A percentile compares a stretch with the other conserved stretches of the same genome.
Conservation (phyloP, 2,329 filamentous ascomycete species). For the Fusarium neocosmosporiellum region DNA sequence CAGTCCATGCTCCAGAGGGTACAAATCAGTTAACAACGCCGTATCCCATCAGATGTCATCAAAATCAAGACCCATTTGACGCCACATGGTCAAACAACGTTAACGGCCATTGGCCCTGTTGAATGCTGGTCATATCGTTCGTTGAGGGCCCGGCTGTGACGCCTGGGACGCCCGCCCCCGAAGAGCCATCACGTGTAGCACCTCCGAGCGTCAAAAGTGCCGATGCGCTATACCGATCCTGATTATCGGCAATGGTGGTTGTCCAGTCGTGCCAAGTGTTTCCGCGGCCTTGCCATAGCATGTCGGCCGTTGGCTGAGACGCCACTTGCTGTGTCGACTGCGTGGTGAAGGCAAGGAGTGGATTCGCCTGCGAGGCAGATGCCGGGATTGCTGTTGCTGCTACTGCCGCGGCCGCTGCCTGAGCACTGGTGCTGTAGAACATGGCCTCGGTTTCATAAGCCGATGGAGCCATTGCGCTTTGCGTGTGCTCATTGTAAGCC, state of each 20-base stretch:
- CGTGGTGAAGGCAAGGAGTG: conserved; percentile 54
- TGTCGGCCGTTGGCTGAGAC: conserved; percentile 41
- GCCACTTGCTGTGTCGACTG: conserved; percentile 52
- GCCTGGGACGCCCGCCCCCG: conserved; percentile 28
- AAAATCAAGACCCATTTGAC: conserved; percentile 40
- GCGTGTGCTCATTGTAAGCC: conserved; percentile 45
- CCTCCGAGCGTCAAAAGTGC: conserved; percentile 60
- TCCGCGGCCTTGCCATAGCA: conserved; percentile 50
- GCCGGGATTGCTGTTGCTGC: conserved; percentile 37
- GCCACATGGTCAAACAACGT: conserved; percentile 46
- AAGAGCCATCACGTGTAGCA: conserved; percentile 34
- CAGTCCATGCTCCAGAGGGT: conserved; percentile 27
- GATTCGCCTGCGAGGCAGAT: conserved; percentile 47
- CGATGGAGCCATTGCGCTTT: conserved; percentile 33
- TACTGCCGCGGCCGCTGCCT: conserved; percentile 30
- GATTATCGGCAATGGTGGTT: conserved; percentile 60
- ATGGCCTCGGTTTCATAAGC: conserved; percentile 45
- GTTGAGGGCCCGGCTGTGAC: conserved; percentile 27
- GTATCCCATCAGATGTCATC: conserved; percentile 3
- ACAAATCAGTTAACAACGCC: conserved; percentile 2
- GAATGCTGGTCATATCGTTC: conserved; percentile 44
- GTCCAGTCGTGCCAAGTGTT: conserved; percentile 68
- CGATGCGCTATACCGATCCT: conserved; percentile 62
- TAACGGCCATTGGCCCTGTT: conserved; percentile 47
- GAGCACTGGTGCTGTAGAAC: conserved; percentile 43